phyloP scores from a whole-genome alignment of 78 protist genomes.

The Neovahlkampfia damariscottae region DNA sequence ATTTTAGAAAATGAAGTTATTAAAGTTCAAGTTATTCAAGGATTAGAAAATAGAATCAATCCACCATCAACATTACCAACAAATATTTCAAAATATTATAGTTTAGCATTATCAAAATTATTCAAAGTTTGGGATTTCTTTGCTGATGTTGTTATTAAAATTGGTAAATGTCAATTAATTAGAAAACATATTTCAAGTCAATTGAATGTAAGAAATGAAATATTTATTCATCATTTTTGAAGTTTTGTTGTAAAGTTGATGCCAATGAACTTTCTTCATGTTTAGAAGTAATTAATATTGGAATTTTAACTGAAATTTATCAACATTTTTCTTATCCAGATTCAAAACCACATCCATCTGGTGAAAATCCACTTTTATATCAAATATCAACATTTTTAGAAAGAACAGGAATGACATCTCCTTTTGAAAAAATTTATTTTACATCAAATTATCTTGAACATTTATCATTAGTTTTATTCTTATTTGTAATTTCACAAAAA shows the following conservation, averaged over 20 bases:
- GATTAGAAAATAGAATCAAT: neutral
- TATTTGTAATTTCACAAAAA: constrained; percentile 42
- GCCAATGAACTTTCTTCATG: constrained; percentile 43
- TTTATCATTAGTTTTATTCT: constrained; percentile 35
- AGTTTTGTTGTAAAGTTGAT: constrained; percentile 54
- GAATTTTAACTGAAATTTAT: constrained; percentile 47
- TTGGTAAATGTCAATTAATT: constrained; percentile 72
- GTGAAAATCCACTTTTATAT: constrained; percentile 44
- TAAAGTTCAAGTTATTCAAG: neutral
- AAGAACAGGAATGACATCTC: constrained; percentile 56
- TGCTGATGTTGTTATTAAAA: neutral
- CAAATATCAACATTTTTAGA: constrained; percentile 54
- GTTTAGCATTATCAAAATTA: neutral
- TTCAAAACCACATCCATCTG: constrained; percentile 56
- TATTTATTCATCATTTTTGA: too few relatives aligned
- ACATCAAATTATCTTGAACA: constrained; percentile 46
- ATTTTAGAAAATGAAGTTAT: neutral
- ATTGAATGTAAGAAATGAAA: too few relatives aligned
- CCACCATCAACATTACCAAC: neutral
- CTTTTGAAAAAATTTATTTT: constrained; percentile 63
- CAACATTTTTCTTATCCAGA: constrained; percentile 68
- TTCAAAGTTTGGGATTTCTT: neutral
- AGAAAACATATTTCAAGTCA: constrained; percentile 54
- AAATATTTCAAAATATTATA: neutral
- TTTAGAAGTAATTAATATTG: constrained; percentile 50